Evolutionary conservation across 257 asterid genomes (phyloP).

Genomic region (Echites panduratus): DNA sequence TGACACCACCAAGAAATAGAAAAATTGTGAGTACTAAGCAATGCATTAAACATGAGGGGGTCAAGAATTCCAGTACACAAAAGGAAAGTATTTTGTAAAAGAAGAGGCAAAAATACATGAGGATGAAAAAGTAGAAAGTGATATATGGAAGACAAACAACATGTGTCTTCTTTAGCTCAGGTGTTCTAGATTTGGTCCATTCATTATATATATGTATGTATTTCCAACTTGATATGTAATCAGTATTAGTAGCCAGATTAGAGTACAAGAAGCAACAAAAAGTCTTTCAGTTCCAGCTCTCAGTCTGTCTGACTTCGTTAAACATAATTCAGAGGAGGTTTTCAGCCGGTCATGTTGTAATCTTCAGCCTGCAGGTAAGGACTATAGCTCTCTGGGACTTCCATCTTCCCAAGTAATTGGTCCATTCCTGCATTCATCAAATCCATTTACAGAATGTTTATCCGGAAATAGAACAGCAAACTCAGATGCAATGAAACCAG

Average conservation of each 20-base stretch:
- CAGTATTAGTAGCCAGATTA: slow-evolving; percentile 4
- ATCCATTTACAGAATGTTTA: neutral
- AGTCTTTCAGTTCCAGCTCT: slow-evolving; percentile 15
- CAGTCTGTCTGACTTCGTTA: slow-evolving; percentile 3
- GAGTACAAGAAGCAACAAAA: neutral
- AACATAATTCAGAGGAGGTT: slow-evolving; percentile 10
- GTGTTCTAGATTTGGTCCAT: slow-evolving; percentile 4
- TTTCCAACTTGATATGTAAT: neutral
- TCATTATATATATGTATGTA: neutral
- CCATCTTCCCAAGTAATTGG: slow-evolving; percentile 45
- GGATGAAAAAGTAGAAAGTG: neutral
- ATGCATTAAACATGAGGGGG: neutral
- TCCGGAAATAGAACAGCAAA: neutral
- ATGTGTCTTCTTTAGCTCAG: neutral
- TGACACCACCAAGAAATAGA: too few species aligned
- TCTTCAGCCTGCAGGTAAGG: slow-evolving; percentile 46
- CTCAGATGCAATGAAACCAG: neutral
- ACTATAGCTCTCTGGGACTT: slow-evolving; percentile 44
- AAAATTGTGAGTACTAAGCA: too few species aligned
- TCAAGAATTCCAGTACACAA: neutral
- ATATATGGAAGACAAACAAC: slow-evolving; percentile 1
- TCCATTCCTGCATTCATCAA: slow-evolving; percentile 42
- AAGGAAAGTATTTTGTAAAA: neutral
- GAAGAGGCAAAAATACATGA: slow-evolving; percentile 5
- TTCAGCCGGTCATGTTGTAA: slow-evolving; percentile 42